phyloP scores from a whole-genome alignment of 202 grass and related monocot genomes.

The Setaria viridis region DNA sequence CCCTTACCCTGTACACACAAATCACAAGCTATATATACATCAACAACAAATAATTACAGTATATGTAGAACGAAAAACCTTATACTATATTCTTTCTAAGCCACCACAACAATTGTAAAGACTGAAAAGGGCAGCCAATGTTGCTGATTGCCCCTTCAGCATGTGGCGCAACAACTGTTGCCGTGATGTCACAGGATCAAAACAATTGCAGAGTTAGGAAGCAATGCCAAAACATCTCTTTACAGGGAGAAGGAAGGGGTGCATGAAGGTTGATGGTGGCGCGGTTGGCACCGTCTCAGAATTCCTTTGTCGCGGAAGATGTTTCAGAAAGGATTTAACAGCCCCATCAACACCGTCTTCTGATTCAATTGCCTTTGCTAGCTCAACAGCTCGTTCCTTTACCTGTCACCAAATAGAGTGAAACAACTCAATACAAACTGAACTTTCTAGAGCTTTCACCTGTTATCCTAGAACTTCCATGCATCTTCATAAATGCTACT shows the following conservation, averaged over 20 bases:
- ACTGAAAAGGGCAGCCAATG: background rate
- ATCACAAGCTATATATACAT: constrained; percentile 5
- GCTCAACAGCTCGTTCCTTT: constrained; percentile 65
- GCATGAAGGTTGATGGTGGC: constrained; percentile 37
- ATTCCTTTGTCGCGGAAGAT: constrained; percentile 47
- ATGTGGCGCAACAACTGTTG: background rate
- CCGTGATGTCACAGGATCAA: background rate
- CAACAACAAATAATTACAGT: background rate
- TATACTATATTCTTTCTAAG: background rate
- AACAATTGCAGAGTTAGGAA: constrained; percentile 12
- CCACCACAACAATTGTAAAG: background rate
- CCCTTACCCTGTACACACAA: background rate
- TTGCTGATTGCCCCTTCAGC: background rate
- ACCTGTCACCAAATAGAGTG: constrained; percentile 41
- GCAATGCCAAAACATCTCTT: constrained; percentile 58
- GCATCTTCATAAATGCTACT: too few relatives aligned
- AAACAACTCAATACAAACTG: background rate
- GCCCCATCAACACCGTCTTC: constrained; percentile 76
- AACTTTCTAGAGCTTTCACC: background rate
- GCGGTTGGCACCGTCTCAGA: background rate
- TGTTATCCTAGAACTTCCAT: background rate
- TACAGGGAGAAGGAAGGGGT: constrained; percentile 42
- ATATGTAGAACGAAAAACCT: background rate
- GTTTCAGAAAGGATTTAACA: constrained; percentile 75
- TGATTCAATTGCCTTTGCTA: constrained; percentile 64